Evolutionary conservation across 176 grass and related monocot genomes (phyloP), one percentile per base, ranked within the genome.

Genomic region (Themeda triandra): DNA sequence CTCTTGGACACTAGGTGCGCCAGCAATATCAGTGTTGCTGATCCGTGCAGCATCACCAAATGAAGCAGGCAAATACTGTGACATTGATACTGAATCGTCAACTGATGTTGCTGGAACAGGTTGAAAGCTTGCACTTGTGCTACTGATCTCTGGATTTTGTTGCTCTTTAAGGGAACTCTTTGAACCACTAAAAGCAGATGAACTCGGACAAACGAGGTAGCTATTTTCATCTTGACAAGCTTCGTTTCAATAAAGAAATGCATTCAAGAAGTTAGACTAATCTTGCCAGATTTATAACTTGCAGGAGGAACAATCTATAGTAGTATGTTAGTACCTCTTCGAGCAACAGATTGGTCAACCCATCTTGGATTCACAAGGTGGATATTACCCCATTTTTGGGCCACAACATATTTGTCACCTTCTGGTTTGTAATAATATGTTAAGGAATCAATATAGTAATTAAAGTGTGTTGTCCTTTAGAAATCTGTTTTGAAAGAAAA

Each of bases 331-430:
- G 45, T 95, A 98, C 96, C 96, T 95, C 80, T 98, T 92, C 87
- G 89, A 80, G 87, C 83, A 93, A 92, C 80, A 28, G 89, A 95
- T 84, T 93, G 92, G 15, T 90, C 85, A 82, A 93, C 68, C 96
- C 92, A 98, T 86, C 74, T 93, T 7, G 76, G 87, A 69, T 91
- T 84, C 36, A 95, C 87, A 81, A 98, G 92, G 80, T 93, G 80
- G 63, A 98, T 95, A 84, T 83, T 83, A 53, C 90, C 91, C 95
- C 92, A 98, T 88, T 36, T 92, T 88, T 79, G 40, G 58, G 95
- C 95, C 89, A 95, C 89, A 18, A 84, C 73, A 84, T 98, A 98
- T 73, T 98, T 98, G 90, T 98, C 95, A 75, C 92, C 89, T 83
- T 87, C 91, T 89, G 92, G 80, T 90, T 85, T 29, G 92, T 98